Evolutionary conservation across 345 rosid genomes (phyloP).

Genomic region (Melaleuca quinquenervia): DNA sequence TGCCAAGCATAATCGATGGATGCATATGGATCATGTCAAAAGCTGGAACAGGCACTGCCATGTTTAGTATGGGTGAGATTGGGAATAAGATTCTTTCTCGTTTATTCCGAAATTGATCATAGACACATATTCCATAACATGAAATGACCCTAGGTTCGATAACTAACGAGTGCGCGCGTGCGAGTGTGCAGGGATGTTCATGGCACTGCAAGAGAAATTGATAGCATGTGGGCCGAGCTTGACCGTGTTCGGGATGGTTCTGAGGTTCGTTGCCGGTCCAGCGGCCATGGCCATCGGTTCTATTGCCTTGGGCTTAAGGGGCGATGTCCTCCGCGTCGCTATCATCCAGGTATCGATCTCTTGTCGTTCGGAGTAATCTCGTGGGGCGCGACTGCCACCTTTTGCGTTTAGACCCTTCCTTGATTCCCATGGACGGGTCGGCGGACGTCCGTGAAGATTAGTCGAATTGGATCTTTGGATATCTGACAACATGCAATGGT

Average conservation of each 20-base stretch:
- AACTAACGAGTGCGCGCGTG: neutral
- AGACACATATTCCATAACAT: neutral
- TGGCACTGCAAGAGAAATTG: conserved; percentile 76
- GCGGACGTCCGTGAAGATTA: neutral
- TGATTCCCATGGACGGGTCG: neutral
- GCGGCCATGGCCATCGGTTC: conserved; percentile 33
- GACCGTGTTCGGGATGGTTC: conserved; percentile 27
- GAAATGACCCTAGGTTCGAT: neutral
- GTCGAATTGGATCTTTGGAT: neutral
- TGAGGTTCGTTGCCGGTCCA: conserved; percentile 30
- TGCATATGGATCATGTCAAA: conserved; percentile 68
- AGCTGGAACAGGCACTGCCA: conserved; percentile 94
- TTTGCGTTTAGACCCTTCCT: neutral
- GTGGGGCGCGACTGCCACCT: neutral
- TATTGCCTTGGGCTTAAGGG: conserved; percentile 22
- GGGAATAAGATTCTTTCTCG: neutral
- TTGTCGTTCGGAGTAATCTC: neutral
- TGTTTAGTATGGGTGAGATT: conserved; percentile 80
- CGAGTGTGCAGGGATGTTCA: conserved; percentile 56
- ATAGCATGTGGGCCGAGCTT: conserved; percentile 65
- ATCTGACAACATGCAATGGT: neutral
- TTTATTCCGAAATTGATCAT: neutral
- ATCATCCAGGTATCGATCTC: conserved; percentile 23
- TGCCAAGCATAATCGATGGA: conserved; percentile 81
- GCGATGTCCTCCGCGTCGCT: conserved; percentile 27